Conservation (phyloP, 2,329 filamentous ascomycete species). For the Epichloe hybrida region DNA sequence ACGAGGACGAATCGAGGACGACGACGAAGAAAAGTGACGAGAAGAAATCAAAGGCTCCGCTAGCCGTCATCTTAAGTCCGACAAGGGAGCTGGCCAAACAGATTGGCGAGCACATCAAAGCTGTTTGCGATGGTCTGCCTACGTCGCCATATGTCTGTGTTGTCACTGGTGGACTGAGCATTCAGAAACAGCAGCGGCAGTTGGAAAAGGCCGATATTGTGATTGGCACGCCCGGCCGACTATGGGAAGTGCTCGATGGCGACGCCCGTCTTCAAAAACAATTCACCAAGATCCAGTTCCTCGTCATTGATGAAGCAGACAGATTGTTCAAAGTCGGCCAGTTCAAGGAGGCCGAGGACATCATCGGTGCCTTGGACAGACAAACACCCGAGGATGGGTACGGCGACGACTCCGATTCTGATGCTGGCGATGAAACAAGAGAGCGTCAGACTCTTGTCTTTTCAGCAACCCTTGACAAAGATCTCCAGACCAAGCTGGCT, state of each 20-base stretch:
- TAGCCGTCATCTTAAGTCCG: constrained; percentile 75
- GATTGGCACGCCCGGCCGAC: constrained; percentile 79
- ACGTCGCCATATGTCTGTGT: constrained; percentile 65
- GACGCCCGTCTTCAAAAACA: constrained; percentile 54
- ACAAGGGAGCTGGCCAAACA: constrained; percentile 92
- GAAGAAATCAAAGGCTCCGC: constrained; percentile 33
- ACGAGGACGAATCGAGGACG: background rate
- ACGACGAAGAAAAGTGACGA: constrained; percentile 2
- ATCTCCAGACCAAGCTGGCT: constrained; percentile 78
- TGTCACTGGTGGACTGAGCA: constrained; percentile 79
- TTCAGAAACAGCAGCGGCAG: constrained; percentile 88
- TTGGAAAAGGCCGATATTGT: constrained; percentile 78
- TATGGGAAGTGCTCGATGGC: constrained; percentile 86
- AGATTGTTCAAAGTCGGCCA: constrained; percentile 82
- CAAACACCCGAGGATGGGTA: constrained; percentile 47
- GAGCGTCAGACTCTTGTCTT: constrained; percentile 83
- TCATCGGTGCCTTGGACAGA: constrained; percentile 66
- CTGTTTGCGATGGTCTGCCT: constrained; percentile 50
- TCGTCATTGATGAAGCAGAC: constrained; percentile 92
- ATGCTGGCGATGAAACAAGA: constrained; percentile 28
- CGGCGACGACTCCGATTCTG: constrained; percentile 27
- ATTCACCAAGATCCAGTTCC: constrained; percentile 62
- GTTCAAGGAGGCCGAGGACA: constrained; percentile 88
- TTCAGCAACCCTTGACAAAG: constrained; percentile 89
- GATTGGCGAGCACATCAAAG: constrained; percentile 67